These are phyloP conservation scores for Podaxis sp. DNA, from an alignment of 768 basidiomycete species.

Conservation along the genomic window DNA sequence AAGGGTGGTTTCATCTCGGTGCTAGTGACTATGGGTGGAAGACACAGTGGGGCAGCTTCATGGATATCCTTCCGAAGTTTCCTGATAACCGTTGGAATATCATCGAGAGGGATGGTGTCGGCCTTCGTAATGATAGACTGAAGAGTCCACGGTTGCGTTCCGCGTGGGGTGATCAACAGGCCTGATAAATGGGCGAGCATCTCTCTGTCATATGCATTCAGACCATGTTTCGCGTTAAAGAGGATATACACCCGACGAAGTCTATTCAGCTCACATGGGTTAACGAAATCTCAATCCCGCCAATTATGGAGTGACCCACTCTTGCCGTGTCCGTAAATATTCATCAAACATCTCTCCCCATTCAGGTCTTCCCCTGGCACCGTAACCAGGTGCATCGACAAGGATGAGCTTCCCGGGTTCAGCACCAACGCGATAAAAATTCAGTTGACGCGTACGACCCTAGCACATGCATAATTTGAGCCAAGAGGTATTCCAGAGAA, in stretches of 20 bases:
- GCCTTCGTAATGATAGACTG: constrained; percentile 75
- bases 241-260: constrained; percentile 69
- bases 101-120: constrained; percentile 44
- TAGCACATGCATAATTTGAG: constrained; percentile 24
- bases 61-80: constrained; percentile 51
- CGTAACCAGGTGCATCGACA: constrained; percentile 84
- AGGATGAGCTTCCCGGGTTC: constrained; percentile 59
- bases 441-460: constrained; percentile 72
- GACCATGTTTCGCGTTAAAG: constrained; percentile 64
- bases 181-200: constrained; percentile 59
- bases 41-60: constrained; percentile 54
- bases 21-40: constrained; percentile 64
- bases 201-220: constrained; percentile 52
- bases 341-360: constrained; percentile 72
- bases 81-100: constrained; percentile 34
- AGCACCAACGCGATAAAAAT: constrained; percentile 68
- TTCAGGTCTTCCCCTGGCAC: constrained; percentile 66
- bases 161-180: constrained; percentile 36
- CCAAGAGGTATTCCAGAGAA: not conserved
- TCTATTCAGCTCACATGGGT: constrained; percentile 32
- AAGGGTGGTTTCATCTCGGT: constrained; percentile 44
- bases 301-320: constrained; percentile 41
- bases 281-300: constrained; percentile 9
- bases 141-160: constrained; percentile 49
- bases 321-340: constrained; percentile 57